Percentiles rank a stretch among this genome's conserved stretches.
These are phyloP conservation scores for Hortaea werneckii DNA, from an alignment of 2,329 filamentous ascomycete species.

Conservation along the genomic window DNA sequence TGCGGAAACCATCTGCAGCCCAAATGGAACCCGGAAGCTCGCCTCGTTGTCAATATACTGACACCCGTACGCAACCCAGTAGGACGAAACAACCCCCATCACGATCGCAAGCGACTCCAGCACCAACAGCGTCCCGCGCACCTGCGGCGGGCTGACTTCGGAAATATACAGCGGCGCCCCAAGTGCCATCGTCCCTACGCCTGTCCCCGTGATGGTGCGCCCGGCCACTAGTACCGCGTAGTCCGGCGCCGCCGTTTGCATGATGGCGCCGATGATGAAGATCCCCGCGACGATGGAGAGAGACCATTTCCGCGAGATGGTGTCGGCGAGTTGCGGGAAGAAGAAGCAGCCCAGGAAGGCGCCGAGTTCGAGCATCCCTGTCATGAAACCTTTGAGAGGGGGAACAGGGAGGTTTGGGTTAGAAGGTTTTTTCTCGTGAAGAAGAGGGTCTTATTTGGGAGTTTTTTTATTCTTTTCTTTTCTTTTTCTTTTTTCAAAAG, in stretches of 20 bases:
- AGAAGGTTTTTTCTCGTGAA: too few species aligned
- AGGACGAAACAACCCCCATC: not conserved
- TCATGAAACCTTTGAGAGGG: not conserved
- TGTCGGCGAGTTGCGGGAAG: not conserved
- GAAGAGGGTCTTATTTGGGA: too few species aligned
- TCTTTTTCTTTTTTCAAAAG: too few species aligned
- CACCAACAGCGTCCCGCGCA: not conserved
- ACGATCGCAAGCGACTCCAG: not conserved
- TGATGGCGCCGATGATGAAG: not conserved
- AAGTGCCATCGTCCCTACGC: not conserved
- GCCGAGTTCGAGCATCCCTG: not conserved
- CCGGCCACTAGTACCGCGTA: not conserved
- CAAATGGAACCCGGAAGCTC: not conserved
- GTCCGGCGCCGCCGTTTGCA: not conserved
- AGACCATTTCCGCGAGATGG: not conserved
- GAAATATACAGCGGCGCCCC: not conserved
- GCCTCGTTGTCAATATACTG: not conserved
- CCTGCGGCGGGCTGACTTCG: not conserved
- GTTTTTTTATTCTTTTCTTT: too few species aligned
- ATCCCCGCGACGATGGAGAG: not conserved
- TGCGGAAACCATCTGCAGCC: not conserved
- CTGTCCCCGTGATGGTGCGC: not conserved
- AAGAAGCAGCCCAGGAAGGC: not conserved
- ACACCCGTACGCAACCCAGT: not conserved
- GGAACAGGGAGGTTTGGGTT: not conserved